Evolutionary conservation across 306 rosid species (phyloP).

Genomic region (Nissolia schottii): DNA sequence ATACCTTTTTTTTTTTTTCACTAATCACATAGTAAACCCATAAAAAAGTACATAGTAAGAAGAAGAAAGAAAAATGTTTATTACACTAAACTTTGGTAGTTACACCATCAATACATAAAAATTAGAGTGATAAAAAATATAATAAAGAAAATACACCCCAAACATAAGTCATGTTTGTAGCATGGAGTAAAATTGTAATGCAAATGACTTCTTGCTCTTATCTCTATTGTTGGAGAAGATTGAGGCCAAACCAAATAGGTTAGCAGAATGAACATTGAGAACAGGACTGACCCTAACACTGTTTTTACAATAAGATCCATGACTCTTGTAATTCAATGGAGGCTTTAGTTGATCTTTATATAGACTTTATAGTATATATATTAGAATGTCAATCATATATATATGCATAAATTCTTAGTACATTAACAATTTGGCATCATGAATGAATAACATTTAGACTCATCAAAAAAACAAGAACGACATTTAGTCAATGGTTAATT

Average conservation of each 20-base stretch:
- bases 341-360: too few relatives aligned
- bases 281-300: constrained; percentile 52
- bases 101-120: too few relatives aligned
- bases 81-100: too few relatives aligned
- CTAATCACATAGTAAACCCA: constrained; percentile 15
- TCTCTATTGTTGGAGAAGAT: constrained; percentile 69
- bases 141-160: background rate
- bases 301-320: constrained; percentile 48
- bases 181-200: background rate
- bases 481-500: too few relatives aligned
- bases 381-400: too few relatives aligned
- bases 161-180: background rate
- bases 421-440: too few relatives aligned
- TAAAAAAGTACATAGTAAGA: background rate
- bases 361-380: too few relatives aligned
- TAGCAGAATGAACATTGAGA: constrained; percentile 65
- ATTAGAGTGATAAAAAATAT: too few relatives aligned
- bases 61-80: background rate
- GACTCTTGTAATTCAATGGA: constrained; percentile 65
- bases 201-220: constrained; percentile 56
- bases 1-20: background rate
- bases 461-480: too few relatives aligned
- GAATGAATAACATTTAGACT: too few relatives aligned
- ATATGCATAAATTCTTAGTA: too few relatives aligned
- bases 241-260: constrained; percentile 67